phyloP scores from a whole-genome alignment of 1,284 basidiomycete species.

The Trichosporon inkin region DNA sequence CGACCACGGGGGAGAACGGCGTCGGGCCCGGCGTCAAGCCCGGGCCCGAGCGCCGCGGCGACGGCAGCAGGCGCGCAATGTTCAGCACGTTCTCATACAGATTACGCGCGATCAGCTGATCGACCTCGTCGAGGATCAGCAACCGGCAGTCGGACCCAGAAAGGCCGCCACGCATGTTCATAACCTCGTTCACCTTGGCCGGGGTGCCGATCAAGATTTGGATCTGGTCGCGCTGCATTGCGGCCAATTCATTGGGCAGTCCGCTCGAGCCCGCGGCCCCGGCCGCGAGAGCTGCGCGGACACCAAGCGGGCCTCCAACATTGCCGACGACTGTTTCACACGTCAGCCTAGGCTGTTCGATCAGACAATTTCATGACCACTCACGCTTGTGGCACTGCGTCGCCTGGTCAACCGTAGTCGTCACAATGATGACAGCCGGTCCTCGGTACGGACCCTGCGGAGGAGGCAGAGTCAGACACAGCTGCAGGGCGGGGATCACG shows the following conservation, averaged over 20 bases:
- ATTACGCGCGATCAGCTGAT: conserved; percentile 91
- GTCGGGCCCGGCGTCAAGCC: conserved; percentile 30
- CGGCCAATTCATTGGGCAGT: conserved; percentile 69
- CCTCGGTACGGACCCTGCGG: conserved; percentile 62
- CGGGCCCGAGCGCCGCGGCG: conserved; percentile 62
- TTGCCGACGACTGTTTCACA: conserved; percentile 71
- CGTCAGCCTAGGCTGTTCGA: background rate
- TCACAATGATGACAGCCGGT: conserved; percentile 85
- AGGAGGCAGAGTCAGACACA: conserved; percentile 62
- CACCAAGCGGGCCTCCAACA: conserved; percentile 82
- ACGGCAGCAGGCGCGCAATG: conserved; percentile 82
- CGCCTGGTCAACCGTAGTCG: conserved; percentile 96
- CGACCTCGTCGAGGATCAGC: conserved; percentile 92
- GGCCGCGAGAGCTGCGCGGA: conserved; percentile 79
- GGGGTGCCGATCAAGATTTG: conserved; percentile 96
- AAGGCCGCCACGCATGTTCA: conserved; percentile 64
- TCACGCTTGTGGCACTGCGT: conserved; percentile 83
- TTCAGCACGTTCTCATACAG: conserved; percentile 90
- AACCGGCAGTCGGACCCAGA: conserved; percentile 78
- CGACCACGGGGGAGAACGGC: conserved; percentile 43
- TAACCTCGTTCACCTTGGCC: conserved; percentile 88
- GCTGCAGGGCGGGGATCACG: conserved; percentile 86
- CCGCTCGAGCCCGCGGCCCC: conserved; percentile 65
- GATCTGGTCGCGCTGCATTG: conserved; percentile 82
- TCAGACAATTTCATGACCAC: conserved; percentile 14